Evolutionary conservation across 1,284 basidiomycete species (phyloP).

Genomic region (Clitocybe nebularis): DNA sequence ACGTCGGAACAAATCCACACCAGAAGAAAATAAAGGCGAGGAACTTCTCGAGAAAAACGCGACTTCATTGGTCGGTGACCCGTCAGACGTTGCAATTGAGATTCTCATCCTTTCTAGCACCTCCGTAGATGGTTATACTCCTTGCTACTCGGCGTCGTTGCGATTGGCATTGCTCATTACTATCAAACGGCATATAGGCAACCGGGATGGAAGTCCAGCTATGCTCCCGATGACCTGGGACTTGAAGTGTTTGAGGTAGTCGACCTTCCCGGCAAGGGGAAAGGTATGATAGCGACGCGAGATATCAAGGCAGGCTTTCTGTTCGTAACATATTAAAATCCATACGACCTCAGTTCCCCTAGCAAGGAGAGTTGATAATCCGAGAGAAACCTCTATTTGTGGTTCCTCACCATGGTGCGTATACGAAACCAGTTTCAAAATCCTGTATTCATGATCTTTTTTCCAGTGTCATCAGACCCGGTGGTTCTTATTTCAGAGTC

Average conservation of each 20-base stretch:
- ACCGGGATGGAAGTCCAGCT: neutral
- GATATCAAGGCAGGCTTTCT: slow-evolving; percentile 29
- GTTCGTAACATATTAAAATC: neutral
- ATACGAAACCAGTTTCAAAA: neutral
- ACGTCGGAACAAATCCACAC: neutral
- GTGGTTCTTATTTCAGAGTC: slow-evolving; percentile 34
- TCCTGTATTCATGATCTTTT: neutral
- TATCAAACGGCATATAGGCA: neutral
- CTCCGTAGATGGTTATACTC: neutral
- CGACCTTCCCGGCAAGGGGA: slow-evolving; percentile 39
- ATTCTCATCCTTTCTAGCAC: neutral
- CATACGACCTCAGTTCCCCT: neutral
- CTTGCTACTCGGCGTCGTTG: neutral
- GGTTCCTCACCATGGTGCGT: slow-evolving; percentile 45
- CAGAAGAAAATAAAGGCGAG: neutral
- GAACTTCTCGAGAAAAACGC: neutral
- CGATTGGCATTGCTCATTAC: neutral
- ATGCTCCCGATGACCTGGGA: neutral
- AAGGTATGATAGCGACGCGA: slow-evolving; percentile 32
- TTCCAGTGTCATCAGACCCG: slow-evolving; percentile 41
- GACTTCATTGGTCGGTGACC: neutral
- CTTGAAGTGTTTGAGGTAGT: slow-evolving; percentile 23
- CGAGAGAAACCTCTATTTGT: slow-evolving; percentile 51
- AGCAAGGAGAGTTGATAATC: slow-evolving; percentile 57
- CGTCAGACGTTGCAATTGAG: neutral